A percentile compares a stretch with the other conserved stretches of the same genome.
Conservation (phyloP, 2,329 filamentous ascomycete species). For the Arachnopeziza araneosa region DNA sequence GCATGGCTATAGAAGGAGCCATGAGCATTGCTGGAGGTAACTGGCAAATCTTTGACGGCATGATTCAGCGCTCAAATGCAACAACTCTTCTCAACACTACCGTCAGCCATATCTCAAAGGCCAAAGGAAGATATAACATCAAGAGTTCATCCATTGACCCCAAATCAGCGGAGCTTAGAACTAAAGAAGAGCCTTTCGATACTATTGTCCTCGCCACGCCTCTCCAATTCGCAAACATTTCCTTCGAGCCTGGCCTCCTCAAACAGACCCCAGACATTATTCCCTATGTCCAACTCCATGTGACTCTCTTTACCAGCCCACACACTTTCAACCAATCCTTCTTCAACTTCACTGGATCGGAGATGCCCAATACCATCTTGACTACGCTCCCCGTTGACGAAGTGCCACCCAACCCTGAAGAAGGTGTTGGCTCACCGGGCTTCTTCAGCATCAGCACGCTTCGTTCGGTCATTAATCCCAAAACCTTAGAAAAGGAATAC, state of each 20-base stretch:
- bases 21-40: slow-evolving; percentile 79
- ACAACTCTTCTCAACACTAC: slow-evolving; percentile 59
- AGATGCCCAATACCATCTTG: slow-evolving; percentile 68
- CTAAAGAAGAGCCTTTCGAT: slow-evolving; percentile 51
- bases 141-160: slow-evolving; percentile 19
- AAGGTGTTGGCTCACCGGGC: slow-evolving; percentile 64
- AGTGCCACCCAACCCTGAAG: slow-evolving; percentile 35
- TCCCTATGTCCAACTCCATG: slow-evolving; percentile 82
- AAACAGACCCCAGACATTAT: slow-evolving; percentile 67
- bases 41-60: slow-evolving; percentile 86
- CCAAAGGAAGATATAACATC: slow-evolving; percentile 45
- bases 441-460: slow-evolving; percentile 87
- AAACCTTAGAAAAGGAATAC: slow-evolving; percentile 47
- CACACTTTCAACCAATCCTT: slow-evolving; percentile 63
- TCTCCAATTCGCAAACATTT: slow-evolving; percentile 72
- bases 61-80: slow-evolving; percentile 63
- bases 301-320: slow-evolving; percentile 81
- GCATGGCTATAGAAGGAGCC: slow-evolving; percentile 82
- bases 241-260: slow-evolving; percentile 57
- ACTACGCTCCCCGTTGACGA: slow-evolving; percentile 70
- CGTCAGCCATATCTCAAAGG: slow-evolving; percentile 54
- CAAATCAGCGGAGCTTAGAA: background rate
- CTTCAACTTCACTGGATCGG: slow-evolving; percentile 60
- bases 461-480: slow-evolving; percentile 55
- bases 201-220: slow-evolving; percentile 79